Percentiles rank a stretch among this genome's conserved stretches.
Evolutionary conservation across 768 basidiomycete genomes (phyloP).

Genomic region (Amanita thiersii): DNA sequence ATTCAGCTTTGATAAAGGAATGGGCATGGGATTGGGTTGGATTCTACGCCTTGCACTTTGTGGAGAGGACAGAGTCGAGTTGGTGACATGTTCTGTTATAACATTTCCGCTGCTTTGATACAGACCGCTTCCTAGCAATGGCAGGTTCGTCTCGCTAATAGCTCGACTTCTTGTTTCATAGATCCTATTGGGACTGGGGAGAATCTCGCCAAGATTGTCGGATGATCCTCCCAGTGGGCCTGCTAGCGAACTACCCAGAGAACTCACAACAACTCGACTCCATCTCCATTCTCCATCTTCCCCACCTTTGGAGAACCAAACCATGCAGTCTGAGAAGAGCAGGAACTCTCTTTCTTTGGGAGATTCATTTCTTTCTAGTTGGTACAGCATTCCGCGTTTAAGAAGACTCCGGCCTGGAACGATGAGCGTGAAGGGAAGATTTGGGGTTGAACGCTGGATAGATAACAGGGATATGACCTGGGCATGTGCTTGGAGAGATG

Average conservation of each 20-base stretch:
- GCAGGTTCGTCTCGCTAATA: constrained; percentile 4
- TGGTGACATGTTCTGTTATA: background rate
- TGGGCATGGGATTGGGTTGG: background rate
- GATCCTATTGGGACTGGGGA: no score
- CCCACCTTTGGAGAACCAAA: constrained; percentile 64
- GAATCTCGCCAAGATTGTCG: no score
- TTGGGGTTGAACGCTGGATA: constrained; percentile 68
- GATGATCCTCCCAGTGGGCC: background rate
- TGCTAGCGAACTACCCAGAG: background rate
- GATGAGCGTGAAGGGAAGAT: constrained; percentile 73
- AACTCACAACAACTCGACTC: background rate
- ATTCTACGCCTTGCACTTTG: background rate
- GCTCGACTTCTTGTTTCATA: no score
- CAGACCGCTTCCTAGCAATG: background rate
- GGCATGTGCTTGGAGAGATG: constrained; percentile 70
- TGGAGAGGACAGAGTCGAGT: constrained; percentile 2
- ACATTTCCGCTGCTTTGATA: constrained; percentile 1
- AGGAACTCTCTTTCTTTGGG: constrained; percentile 63
- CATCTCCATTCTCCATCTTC: constrained; percentile 7
- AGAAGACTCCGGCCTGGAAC: constrained; percentile 74
- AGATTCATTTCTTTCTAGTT: constrained; percentile 42
- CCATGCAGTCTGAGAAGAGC: constrained; percentile 73
- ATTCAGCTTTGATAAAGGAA: background rate
- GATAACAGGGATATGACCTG: constrained; percentile 70
- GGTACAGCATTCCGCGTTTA: constrained; percentile 55